A percentile compares a stretch with the other conserved stretches of the same genome.
Conservation (phyloP, 306 rosid genomes). For the Vachellia collinsii region DNA sequence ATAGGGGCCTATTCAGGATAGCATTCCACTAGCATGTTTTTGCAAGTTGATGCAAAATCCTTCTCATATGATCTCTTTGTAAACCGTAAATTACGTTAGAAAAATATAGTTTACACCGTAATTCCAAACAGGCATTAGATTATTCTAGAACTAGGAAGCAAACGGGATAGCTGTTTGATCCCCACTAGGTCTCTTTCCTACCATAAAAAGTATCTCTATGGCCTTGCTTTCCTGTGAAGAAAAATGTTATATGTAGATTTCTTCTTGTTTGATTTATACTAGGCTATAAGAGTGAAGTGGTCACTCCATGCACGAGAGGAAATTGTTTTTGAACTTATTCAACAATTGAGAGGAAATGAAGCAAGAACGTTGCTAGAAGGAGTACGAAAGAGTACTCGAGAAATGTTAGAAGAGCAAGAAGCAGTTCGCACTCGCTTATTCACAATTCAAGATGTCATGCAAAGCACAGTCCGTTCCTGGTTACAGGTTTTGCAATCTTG, state of each 20-base stretch:
- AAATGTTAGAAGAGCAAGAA: conserved; percentile 97
- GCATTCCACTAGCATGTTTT: too few species aligned
- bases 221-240: not conserved
- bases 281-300: conserved; percentile 99
- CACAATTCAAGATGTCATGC: conserved; percentile 95
- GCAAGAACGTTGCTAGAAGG: conserved; percentile 61
- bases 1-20: too few species aligned
- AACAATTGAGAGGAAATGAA: conserved; percentile 70
- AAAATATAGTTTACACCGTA: too few species aligned
- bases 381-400: conserved; percentile 65
- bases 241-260: conserved; percentile 6
- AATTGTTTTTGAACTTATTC: conserved; percentile 82
- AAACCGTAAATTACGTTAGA: too few species aligned
- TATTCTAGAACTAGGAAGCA: conserved; percentile 6
- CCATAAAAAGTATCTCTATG: not conserved
- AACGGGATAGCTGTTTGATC: not conserved
- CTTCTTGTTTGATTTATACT: conserved; percentile 22
- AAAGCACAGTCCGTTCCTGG: conserved; percentile 96
- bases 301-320: conserved; percentile 96
- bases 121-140: not conserved
- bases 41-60: too few species aligned
- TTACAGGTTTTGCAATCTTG: conserved; percentile 66
- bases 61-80: too few species aligned
- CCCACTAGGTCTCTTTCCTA: not conserved
- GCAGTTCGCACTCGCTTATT: conserved; percentile 92